Percentiles rank a stretch among this genome's conserved stretches.
These are phyloP conservation scores for Anthracocystis setariae DNA, from an alignment of 1,284 basidiomycete genomes.

Conservation along the genomic window DNA sequence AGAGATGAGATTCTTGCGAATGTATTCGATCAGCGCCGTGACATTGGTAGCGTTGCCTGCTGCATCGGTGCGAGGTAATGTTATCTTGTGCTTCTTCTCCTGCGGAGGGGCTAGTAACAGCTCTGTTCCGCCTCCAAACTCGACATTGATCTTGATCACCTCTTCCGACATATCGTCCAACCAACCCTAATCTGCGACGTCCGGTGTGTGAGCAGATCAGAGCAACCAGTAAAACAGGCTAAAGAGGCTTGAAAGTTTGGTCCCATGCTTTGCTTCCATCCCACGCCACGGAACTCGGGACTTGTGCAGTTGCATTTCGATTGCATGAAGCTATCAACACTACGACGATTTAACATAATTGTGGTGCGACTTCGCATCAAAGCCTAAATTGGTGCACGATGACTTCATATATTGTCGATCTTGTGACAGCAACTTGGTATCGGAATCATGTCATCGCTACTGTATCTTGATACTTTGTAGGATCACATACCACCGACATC, in stretches of 20 bases:
- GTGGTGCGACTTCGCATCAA: not conserved
- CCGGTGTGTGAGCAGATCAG: not conserved
- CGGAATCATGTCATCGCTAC: not conserved
- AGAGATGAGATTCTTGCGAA: slow-evolving; percentile 81
- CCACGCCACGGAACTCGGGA: no score
- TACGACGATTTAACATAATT: not conserved
- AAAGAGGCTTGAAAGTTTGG: not conserved
- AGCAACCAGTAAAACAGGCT: not conserved
- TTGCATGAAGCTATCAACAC: not conserved
- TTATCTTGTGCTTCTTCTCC: slow-evolving; percentile 55
- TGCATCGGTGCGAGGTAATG: slow-evolving; percentile 33
- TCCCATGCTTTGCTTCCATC: no score
- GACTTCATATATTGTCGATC: slow-evolving; percentile 2
- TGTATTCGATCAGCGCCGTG: slow-evolving; percentile 80
- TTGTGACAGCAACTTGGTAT: not conserved
- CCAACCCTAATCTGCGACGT: not conserved
- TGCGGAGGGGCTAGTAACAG: slow-evolving; percentile 62
- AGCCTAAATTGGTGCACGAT: slow-evolving; percentile 2
- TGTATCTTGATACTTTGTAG: no score
- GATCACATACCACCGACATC: no score
- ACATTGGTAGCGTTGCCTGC: slow-evolving; percentile 72
- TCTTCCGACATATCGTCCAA: slow-evolving; percentile 17
- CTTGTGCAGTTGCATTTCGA: no score
- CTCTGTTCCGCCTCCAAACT: slow-evolving; percentile 64
- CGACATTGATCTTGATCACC: slow-evolving; percentile 43